Conservation (phyloP, 1,284 basidiomycete genomes). For the Marasmius sp. region DNA sequence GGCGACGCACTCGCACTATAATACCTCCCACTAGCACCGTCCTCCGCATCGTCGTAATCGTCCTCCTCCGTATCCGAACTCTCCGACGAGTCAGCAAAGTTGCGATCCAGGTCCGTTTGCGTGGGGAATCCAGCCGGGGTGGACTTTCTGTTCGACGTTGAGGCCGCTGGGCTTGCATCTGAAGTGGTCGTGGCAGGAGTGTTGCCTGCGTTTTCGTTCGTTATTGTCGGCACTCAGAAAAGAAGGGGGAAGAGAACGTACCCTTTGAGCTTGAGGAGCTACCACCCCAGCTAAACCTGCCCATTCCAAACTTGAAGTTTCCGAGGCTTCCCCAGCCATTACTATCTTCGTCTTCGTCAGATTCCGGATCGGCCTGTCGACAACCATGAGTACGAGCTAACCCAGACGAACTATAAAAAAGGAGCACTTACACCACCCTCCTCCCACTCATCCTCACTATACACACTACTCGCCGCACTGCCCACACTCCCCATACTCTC, state of each 20-base stretch:
- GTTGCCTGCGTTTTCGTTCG: too few species aligned
- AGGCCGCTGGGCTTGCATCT: background rate
- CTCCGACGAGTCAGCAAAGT: slow-evolving; percentile 23
- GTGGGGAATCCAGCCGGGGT: slow-evolving; percentile 19
- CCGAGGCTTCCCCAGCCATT: background rate
- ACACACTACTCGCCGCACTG: background rate
- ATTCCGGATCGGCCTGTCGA: background rate
- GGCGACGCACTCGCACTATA: slow-evolving; percentile 9
- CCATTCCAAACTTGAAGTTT: slow-evolving; percentile 1
- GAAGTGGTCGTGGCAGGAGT: background rate
- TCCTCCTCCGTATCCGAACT: slow-evolving; percentile 16
- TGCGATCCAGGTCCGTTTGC: slow-evolving; percentile 31
- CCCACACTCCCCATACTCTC: background rate
- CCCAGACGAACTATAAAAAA: background rate
- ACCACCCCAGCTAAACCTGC: slow-evolving; percentile 31
- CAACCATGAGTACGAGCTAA: background rate
- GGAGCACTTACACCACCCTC: background rate
- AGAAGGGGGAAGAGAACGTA: background rate
- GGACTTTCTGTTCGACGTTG: background rate
- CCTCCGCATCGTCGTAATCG: slow-evolving; percentile 31
- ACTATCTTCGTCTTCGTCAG: background rate
- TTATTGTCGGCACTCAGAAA: background rate
- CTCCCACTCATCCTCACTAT: background rate
- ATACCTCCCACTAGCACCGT: slow-evolving; percentile 23
- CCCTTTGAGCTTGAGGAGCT: slow-evolving; percentile 24